A percentile compares a stretch with the other conserved stretches of the same genome.
phyloP scores from a whole-genome alignment of 345 rosid species.

The Aethionema arabicum region DNA sequence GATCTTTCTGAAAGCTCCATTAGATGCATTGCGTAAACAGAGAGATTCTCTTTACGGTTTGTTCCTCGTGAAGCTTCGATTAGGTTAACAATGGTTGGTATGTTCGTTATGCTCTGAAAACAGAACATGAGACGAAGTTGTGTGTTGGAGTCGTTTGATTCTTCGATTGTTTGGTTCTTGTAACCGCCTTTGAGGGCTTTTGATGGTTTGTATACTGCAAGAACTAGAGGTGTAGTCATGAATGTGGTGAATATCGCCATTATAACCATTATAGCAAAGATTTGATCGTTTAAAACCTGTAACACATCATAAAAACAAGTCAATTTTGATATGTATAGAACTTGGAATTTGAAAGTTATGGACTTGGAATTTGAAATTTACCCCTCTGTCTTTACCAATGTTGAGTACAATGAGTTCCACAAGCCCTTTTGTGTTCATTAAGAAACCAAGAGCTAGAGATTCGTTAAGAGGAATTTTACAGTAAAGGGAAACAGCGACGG shows the following conservation, averaged over 20 bases:
- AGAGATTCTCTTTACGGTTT: constrained; percentile 59
- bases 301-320: neutral
- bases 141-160: constrained; percentile 36
- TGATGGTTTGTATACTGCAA: constrained; percentile 62
- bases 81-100: constrained; percentile 59
- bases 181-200: constrained; percentile 38
- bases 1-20: constrained; percentile 92
- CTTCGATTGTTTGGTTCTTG: constrained; percentile 42
- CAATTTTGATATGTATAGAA: neutral
- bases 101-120: constrained; percentile 52
- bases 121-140: constrained; percentile 54
- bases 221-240: constrained; percentile 64
- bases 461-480: constrained; percentile 48
- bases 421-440: constrained; percentile 69
- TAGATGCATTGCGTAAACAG: constrained; percentile 87
- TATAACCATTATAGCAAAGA: constrained; percentile 56
- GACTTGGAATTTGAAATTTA: constrained; percentile 9
- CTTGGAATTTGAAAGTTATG: neutral
- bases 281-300: constrained; percentile 59
- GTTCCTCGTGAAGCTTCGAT: constrained; percentile 76
- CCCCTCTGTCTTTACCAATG: constrained; percentile 59
- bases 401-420: constrained; percentile 49
- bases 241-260: constrained; percentile 73
- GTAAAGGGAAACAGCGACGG: constrained; percentile 43
- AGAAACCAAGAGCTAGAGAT: constrained; percentile 53